phyloP scores from a whole-genome alignment of 164 flowering plant genomes.

The Saururus chinensis region DNA sequence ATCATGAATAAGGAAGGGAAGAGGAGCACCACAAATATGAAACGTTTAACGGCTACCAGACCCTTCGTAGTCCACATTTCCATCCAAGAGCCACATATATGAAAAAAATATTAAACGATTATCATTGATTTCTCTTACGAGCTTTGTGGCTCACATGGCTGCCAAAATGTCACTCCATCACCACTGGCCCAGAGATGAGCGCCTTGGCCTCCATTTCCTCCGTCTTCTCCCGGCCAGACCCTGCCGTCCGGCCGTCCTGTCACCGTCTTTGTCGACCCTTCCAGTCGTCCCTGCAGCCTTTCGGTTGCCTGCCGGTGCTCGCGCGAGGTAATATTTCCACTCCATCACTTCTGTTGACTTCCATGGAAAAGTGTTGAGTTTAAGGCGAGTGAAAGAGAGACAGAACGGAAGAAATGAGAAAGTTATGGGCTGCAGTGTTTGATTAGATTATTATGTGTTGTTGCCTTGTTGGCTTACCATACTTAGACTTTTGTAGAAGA shows the following conservation, averaged over 20 bases:
- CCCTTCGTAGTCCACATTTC: too few species aligned
- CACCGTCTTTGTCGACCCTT: not conserved
- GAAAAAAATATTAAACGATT: too few species aligned
- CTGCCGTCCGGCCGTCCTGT: not conserved
- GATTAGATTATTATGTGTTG: not conserved
- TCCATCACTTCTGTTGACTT: too few species aligned
- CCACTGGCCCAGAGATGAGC: not conserved
- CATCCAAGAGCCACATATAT: too few species aligned
- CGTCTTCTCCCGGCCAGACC: not conserved
- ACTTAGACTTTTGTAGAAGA: not conserved
- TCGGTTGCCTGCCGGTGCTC: not conserved
- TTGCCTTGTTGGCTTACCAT: not conserved
- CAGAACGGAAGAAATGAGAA: too few species aligned
- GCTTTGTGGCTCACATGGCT: not conserved
- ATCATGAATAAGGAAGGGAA: too few species aligned
- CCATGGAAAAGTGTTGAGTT: too few species aligned
- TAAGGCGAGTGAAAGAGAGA: too few species aligned
- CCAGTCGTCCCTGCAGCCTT: not conserved
- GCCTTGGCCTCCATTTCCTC: conserved; percentile 1
- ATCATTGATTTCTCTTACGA: not conserved
- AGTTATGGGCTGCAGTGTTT: too few species aligned
- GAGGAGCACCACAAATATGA: too few species aligned
- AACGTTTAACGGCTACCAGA: too few species aligned
- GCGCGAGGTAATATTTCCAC: not conserved
- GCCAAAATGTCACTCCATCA: not conserved